phyloP scores from a whole-genome alignment of 371 early-diverging fungal species.

The Mortierella sp. region DNA sequence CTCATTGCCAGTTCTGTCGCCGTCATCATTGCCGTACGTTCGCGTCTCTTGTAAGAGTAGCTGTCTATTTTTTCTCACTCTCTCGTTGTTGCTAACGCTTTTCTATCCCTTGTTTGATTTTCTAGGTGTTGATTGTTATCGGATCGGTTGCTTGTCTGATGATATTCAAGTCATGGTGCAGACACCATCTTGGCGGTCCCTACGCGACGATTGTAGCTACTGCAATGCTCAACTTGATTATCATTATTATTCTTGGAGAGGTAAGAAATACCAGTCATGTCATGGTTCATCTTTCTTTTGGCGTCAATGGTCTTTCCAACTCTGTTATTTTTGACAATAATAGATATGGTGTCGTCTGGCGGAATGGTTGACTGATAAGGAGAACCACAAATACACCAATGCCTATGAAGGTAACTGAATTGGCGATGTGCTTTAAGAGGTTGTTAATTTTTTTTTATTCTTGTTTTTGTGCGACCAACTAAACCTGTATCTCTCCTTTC shows the following conservation, averaged over 20 bases:
- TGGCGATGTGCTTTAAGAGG: too few species aligned
- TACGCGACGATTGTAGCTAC: constrained; percentile 34
- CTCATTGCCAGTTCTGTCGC: constrained; percentile 33
- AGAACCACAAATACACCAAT: constrained; percentile 63
- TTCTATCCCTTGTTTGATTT: neutral
- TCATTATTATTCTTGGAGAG: constrained; percentile 51
- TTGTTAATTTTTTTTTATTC: too few species aligned
- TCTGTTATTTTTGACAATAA: constrained; percentile 7
- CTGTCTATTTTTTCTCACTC: neutral
- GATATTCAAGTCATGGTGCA: constrained; percentile 48
- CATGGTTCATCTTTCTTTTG: too few species aligned
- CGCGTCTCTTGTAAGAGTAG: neutral
- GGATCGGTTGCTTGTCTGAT: constrained; percentile 51
- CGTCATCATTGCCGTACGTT: constrained; percentile 42
- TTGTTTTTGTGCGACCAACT: neutral
- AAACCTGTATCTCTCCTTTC: neutral
- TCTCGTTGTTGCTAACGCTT: neutral
- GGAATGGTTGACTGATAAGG: constrained; percentile 59
- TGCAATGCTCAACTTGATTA: constrained; percentile 48
- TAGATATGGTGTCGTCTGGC: constrained; percentile 53
- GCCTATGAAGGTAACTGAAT: constrained; percentile 56
- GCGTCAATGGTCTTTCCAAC: neutral
- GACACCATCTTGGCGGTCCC: constrained; percentile 24
- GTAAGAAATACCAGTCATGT: neutral
- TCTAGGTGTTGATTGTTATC: constrained; percentile 36